phyloP scores from a whole-genome alignment of 2,329 filamentous ascomycete genomes.

The Neofusicoccum laricinum region DNA sequence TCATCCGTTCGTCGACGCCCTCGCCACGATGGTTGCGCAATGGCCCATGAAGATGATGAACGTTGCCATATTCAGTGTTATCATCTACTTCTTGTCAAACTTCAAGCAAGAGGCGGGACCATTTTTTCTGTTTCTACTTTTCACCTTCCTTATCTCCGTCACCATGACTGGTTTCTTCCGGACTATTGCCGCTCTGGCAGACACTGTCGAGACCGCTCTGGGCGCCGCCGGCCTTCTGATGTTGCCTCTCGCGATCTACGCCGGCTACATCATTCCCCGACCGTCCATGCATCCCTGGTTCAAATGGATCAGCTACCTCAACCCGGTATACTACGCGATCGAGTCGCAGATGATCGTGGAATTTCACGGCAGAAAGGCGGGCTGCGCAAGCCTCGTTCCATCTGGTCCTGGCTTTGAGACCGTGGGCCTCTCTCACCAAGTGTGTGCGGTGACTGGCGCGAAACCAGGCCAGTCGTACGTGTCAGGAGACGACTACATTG shows the following conservation, averaged over 20 bases:
- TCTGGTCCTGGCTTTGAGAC: too few relatives aligned
- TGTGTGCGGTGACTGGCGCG: slow-evolving; percentile 39
- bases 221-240: slow-evolving; percentile 56
- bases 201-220: slow-evolving; percentile 60
- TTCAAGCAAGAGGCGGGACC: slow-evolving; percentile 67
- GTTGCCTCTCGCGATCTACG: slow-evolving; percentile 62
- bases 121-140: slow-evolving; percentile 82
- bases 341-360: slow-evolving; percentile 80
- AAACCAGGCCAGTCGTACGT: slow-evolving; percentile 38
- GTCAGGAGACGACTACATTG: slow-evolving; percentile 37
- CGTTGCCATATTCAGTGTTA: slow-evolving; percentile 70
- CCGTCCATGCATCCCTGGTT: slow-evolving; percentile 52
- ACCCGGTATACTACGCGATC: slow-evolving; percentile 77
- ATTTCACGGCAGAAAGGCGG: slow-evolving; percentile 36
- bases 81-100: slow-evolving; percentile 82
- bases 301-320: slow-evolving; percentile 60
- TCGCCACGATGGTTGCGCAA: slow-evolving; percentile 79
- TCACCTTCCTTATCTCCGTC: slow-evolving; percentile 61
- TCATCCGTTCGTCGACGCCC: slow-evolving; percentile 80
- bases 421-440: slow-evolving; percentile 44
- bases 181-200: slow-evolving; percentile 69
- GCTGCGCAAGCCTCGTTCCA: slow-evolving; percentile 39
- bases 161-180: slow-evolving; percentile 82
- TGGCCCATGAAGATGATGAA: slow-evolving; percentile 76
- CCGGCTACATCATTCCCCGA: slow-evolving; percentile 68